phyloP scores from a whole-genome alignment of 371 early-diverging fungal genomes.

The Mucor piriformis region DNA sequence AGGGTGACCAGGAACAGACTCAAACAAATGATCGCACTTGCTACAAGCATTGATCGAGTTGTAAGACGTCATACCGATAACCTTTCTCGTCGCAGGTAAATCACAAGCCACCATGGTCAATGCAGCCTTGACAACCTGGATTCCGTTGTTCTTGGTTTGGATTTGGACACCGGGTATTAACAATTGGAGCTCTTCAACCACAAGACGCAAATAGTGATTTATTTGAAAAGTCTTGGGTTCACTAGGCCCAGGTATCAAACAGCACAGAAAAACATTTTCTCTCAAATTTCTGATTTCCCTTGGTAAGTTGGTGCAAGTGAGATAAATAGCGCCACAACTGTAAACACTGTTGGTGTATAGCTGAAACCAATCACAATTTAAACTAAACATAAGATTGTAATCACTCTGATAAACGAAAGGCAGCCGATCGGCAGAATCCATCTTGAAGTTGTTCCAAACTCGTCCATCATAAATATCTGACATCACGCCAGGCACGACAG shows the following conservation, averaged over 20 bases:
- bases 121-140: conserved; percentile 9
- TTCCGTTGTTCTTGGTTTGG: not conserved
- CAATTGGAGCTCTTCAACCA: conserved; percentile 10
- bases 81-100: conserved; percentile 14
- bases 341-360: not conserved
- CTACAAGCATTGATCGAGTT: conserved; percentile 2
- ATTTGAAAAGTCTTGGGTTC: conserved; percentile 13
- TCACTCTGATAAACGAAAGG: not conserved
- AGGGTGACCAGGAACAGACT: not conserved
- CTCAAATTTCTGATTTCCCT: not conserved
- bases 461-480: not conserved
- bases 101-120: conserved; percentile 13
- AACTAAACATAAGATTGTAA: not conserved
- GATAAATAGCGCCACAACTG: conserved; percentile 14
- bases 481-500: not conserved
- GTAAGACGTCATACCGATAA: conserved; percentile 8
- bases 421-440: not conserved
- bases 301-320: conserved; percentile 18
- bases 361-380: conserved; percentile 23
- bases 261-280: conserved; percentile 18
- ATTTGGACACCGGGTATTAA: conserved; percentile 13
- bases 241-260: conserved; percentile 18
- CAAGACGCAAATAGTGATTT: conserved; percentile 15
- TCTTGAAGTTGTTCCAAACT: not conserved
- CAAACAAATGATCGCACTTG: not conserved